Base-by-base conservation (phyloP, 1,284 basidiomycete genomes). In the Nidula niveotomentosa region DNA sequence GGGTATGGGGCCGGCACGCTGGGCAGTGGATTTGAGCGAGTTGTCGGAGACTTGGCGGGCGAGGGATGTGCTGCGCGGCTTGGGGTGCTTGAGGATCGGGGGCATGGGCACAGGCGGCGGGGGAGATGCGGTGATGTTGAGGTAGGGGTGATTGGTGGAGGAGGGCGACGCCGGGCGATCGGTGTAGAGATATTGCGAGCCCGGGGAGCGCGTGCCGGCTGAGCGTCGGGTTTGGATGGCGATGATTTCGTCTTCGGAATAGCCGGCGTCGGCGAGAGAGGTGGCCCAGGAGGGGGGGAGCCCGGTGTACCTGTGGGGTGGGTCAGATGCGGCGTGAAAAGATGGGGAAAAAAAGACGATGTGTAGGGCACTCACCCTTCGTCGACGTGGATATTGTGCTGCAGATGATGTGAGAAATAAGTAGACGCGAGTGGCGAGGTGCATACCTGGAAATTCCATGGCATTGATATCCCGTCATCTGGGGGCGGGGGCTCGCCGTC, bases 321-420 rank as follows among this genome's bases (percentile, higher is more conserved):
- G 30, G 30, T 30, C 30, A 30, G 30, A 30, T 30, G 30, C 30
- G 30, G 6, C 30, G 30, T 30, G 30, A 30, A 30, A 30, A 30
- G 30, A 30, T 30, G 30, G 23, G 3, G 6, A 30, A 30, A 30
- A 30, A 30, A 30, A 30, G 30, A 30, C 5, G 5, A 30, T 30
- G 30, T 30, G 30, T 6, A 30, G 30, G 30, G 37, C 1, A 76
- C 79, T 58, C 65, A 89, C 82, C 76, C 81, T 69, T 91, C 90
- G 63, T 91, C 87, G 35, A 91, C 87, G 65, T 91, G 89, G 15
- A 91, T 81, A 65, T 91, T 80, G 63, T 91, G 90, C 88, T 91
- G 51, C 13, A 51, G 46, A 52, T 15, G 34, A 13, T 53, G 33
- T 52, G 33, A 48, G 53, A 49, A 58, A 52, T 58, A 48, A 23